These are phyloP conservation scores for Nigrospora oryzae DNA, from an alignment of 2,329 filamentous ascomycete species.

Conservation along the genomic window DNA sequence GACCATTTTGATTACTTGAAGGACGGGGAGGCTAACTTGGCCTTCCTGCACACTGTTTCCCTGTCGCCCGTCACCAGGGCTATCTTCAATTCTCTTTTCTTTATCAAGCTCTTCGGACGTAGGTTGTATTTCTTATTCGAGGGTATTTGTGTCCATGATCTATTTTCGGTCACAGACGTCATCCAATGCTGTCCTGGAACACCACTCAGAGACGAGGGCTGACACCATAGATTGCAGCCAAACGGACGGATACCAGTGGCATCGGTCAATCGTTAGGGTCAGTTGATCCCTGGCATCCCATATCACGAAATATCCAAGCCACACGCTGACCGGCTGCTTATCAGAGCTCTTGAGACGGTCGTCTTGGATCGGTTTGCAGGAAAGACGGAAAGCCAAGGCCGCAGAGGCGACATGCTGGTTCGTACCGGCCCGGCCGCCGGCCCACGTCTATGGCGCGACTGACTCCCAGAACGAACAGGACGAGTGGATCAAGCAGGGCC, in stretches of 20 bases:
- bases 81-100: constrained; percentile 12
- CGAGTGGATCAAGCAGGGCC: constrained; percentile 15
- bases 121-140: too few relatives aligned
- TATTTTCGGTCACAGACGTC: too few relatives aligned
- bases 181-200: too few relatives aligned
- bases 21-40: constrained; percentile 10
- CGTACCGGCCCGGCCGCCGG: neutral
- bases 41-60: constrained; percentile 11
- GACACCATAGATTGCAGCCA: constrained; percentile 1
- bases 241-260: constrained; percentile 12
- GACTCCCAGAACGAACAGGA: constrained; percentile 5
- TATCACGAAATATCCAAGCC: too few relatives aligned
- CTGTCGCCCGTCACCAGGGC: constrained; percentile 13
- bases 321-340: too few relatives aligned
- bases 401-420: constrained; percentile 12
- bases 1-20: constrained; percentile 16
- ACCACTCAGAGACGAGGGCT: too few relatives aligned
- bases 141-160: too few relatives aligned
- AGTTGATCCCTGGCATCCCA: neutral
- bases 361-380: constrained; percentile 11
- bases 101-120: constrained; percentile 10
- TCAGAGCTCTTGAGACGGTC: constrained; percentile 6
- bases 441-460: too few relatives aligned
- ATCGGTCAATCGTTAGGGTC: constrained; percentile 14
- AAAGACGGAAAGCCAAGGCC: neutral